Percentiles rank a stretch among this genome's conserved stretches.
Evolutionary conservation across 163 green algal species (phyloP).

Genomic region (Prototheca wickerhamii): DNA sequence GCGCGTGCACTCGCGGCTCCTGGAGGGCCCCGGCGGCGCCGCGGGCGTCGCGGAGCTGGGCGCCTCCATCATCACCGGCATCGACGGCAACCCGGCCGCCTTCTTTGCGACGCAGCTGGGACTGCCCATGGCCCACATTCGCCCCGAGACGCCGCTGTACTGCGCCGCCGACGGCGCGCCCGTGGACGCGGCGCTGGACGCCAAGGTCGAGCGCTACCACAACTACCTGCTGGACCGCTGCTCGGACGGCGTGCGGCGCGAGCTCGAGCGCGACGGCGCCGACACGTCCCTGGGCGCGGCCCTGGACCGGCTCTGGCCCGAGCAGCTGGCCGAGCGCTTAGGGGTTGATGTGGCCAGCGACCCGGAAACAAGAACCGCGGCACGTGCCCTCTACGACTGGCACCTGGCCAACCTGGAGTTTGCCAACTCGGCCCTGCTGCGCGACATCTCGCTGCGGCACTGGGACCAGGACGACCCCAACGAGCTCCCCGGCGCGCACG

Average conservation of each 20-base stretch:
- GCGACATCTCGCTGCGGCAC: constrained; percentile 54
- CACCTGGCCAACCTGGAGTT: constrained; percentile 91
- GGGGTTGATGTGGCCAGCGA: neutral
- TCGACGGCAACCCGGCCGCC: constrained; percentile 88
- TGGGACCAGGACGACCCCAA: constrained; percentile 95
- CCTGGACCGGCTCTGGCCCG: constrained; percentile 45
- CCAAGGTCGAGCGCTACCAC: constrained; percentile 32
- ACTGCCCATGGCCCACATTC: constrained; percentile 69
- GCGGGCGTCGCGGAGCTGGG: constrained; percentile 70
- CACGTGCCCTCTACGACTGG: constrained; percentile 70
- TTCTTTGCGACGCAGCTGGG: constrained; percentile 76
- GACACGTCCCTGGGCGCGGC: constrained; percentile 43
- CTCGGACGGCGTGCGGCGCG: constrained; percentile 35
- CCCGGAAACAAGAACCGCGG: neutral
- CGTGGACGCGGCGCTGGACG: constrained; percentile 35
- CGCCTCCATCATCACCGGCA: constrained; percentile 85
- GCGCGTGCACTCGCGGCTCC: constrained; percentile 66
- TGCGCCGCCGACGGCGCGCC: constrained; percentile 34
- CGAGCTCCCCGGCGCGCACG: constrained; percentile 69
- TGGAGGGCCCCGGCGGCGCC: constrained; percentile 41
- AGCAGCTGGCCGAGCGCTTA: constrained; percentile 5
- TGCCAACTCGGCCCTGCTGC: constrained; percentile 55
- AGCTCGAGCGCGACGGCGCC: constrained; percentile 33
- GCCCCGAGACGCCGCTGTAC: constrained; percentile 43
- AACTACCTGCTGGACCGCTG: constrained; percentile 71